These are phyloP conservation scores for Zelopaecilomyces penicillatus DNA, from an alignment of 2,329 filamentous ascomycete species.

Conservation along the genomic window DNA sequence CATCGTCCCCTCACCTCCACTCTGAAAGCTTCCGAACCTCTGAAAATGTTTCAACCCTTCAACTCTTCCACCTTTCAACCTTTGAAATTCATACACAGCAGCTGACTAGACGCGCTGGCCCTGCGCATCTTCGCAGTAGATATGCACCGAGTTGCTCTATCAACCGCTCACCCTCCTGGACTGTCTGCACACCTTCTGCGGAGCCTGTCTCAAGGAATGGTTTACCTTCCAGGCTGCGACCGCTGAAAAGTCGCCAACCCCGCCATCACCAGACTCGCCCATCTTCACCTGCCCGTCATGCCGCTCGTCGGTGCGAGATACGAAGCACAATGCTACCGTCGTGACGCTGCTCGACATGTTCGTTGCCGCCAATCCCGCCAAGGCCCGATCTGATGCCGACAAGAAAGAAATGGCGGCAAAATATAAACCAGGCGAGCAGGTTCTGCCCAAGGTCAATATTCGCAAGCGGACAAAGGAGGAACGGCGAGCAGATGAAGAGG, in stretches of 20 bases:
- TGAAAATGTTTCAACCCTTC: no score
- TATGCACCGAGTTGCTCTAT: slow-evolving; percentile 91
- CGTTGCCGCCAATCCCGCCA: slow-evolving; percentile 68
- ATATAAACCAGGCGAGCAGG: slow-evolving; percentile 74
- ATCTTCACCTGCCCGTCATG: slow-evolving; percentile 88
- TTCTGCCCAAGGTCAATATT: slow-evolving; percentile 56
- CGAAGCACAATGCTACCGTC: slow-evolving; percentile 82
- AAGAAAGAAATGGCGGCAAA: slow-evolving; percentile 65
- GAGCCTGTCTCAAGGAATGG: slow-evolving; percentile 92
- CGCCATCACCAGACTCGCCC: slow-evolving; percentile 38
- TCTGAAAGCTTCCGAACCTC: not conserved
- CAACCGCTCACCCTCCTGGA: slow-evolving; percentile 86
- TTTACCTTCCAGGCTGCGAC: slow-evolving; percentile 69
- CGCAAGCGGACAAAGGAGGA: slow-evolving; percentile 45
- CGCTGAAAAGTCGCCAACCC: slow-evolving; percentile 41
- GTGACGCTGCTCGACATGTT: slow-evolving; percentile 87
- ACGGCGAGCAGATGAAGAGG: slow-evolving; percentile 52
- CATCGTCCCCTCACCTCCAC: slow-evolving; percentile 5
- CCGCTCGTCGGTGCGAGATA: slow-evolving; percentile 76
- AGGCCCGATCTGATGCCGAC: slow-evolving; percentile 61
- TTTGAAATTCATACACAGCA: no score
- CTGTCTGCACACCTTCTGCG: slow-evolving; percentile 93
- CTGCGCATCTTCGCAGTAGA: slow-evolving; percentile 43
- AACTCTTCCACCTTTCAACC: no score
- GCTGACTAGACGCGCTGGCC: no score